Evolutionary conservation across 2,329 filamentous ascomycete species (phyloP).

Genomic region (Penicillium hordei): DNA sequence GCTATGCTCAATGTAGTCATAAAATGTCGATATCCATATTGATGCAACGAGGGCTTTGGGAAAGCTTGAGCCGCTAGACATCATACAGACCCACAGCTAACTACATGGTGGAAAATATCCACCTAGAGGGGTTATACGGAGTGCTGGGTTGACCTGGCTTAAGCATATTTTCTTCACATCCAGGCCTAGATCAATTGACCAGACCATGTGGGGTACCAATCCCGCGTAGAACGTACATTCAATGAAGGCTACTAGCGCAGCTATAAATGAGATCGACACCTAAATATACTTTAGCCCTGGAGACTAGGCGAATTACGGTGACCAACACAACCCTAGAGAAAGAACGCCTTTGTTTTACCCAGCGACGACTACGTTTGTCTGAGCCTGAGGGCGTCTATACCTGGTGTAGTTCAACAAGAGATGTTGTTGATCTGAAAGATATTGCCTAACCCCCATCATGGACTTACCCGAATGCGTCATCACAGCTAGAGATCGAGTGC

Average conservation of each 20-base stretch:
- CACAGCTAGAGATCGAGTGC: not conserved
- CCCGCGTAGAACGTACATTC: not conserved
- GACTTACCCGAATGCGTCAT: slow-evolving; percentile 1
- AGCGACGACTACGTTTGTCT: not conserved
- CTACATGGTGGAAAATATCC: not conserved
- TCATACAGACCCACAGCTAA: not conserved
- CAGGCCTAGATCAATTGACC: not conserved
- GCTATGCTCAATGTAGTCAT: not conserved
- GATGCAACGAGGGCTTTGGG: not conserved
- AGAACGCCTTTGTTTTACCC: not conserved
- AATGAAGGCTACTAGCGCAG: not conserved
- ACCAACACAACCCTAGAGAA: not conserved
- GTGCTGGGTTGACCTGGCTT: not conserved
- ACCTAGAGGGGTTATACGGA: not conserved
- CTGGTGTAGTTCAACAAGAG: not conserved
- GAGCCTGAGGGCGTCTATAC: not conserved
- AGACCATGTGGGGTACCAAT: not conserved
- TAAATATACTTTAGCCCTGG: not conserved
- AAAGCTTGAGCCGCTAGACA: not conserved
- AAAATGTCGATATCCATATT: not conserved
- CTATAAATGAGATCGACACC: not conserved
- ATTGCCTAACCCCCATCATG: not conserved
- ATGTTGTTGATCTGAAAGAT: not conserved
- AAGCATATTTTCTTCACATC: not conserved
- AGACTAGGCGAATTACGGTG: not conserved